Conservation (phyloP, 2,329 filamentous ascomycete genomes). For the Fusarium continuum region DNA sequence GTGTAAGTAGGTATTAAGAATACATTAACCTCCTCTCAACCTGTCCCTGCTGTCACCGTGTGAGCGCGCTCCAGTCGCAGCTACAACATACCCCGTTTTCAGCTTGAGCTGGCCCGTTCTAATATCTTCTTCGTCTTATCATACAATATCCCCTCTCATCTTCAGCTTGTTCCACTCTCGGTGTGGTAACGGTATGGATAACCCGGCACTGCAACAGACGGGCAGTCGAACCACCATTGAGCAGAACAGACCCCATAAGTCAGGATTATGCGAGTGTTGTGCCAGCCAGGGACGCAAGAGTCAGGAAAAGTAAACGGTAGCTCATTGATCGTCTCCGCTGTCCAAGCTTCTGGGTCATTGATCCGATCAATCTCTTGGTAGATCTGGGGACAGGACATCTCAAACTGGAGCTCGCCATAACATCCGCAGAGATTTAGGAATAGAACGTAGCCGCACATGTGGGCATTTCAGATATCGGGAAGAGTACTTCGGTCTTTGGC, state of each 20-base stretch:
- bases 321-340: conserved; percentile 20
- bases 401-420: conserved; percentile 36
- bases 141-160: conserved; percentile 2
- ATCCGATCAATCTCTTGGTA: conserved; percentile 43
- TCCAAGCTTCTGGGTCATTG: conserved; percentile 42
- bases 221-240: conserved; percentile 31
- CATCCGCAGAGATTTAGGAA: conserved; percentile 44
- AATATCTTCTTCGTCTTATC: conserved; percentile 1
- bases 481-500: conserved; percentile 13
- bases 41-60: background rate
- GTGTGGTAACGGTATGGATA: conserved; percentile 24
- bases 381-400: conserved; percentile 37
- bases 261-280: conserved; percentile 36
- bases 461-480: background rate
- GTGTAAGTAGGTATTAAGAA: background rate
- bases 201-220: conserved; percentile 18
- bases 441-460: conserved; percentile 46
- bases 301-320: conserved; percentile 42
- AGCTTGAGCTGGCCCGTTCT: conserved; percentile 27
- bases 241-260: conserved; percentile 27
- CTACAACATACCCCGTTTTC: background rate
- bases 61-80: background rate
- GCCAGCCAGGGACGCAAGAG: conserved; percentile 39
- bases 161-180: background rate
- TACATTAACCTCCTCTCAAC: background rate